A percentile compares a stretch with the other conserved stretches of the same genome.
phyloP scores from a whole-genome alignment of 192 early-diverging fungal genomes.

The Podila horticola region DNA sequence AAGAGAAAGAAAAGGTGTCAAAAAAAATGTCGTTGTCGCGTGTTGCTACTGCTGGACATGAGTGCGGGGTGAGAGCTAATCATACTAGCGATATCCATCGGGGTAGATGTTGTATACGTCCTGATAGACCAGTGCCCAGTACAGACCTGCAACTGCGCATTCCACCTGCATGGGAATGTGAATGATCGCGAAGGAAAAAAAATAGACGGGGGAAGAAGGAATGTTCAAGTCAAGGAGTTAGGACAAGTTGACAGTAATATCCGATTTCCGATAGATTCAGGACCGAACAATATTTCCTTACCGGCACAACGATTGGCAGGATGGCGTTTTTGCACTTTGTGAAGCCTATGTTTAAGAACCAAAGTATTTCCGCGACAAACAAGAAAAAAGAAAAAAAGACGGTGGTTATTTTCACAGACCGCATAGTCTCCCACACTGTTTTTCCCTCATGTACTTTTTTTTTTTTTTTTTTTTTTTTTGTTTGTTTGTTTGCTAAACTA shows the following conservation, averaged over 20 bases:
- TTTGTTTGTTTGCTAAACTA: too few species aligned
- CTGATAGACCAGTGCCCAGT: slow-evolving; percentile 19
- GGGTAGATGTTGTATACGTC: slow-evolving; percentile 27
- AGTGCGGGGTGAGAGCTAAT: neutral
- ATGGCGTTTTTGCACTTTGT: slow-evolving; percentile 17
- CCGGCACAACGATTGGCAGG: slow-evolving; percentile 18
- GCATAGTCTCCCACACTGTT: too few species aligned
- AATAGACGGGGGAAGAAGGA: neutral
- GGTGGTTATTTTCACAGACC: too few species aligned
- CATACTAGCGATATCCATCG: slow-evolving; percentile 37
- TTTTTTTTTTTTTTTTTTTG: too few species aligned
- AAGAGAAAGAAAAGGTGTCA: neutral
- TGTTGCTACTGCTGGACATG: neutral
- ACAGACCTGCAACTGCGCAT: slow-evolving; percentile 11
- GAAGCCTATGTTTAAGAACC: neutral
- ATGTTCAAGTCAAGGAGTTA: too few species aligned
- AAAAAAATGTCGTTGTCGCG: neutral
- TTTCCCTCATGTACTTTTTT: neutral
- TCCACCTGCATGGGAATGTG: slow-evolving; percentile 7
- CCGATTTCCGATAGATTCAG: neutral
- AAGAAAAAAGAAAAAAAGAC: too few species aligned
- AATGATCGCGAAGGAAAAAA: neutral
- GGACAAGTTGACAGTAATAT: too few species aligned
- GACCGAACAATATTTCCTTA: neutral
- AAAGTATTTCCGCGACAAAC: too few species aligned